Conservation (phyloP, 768 basidiomycete species). For the Hypholoma sublateritium region DNA sequence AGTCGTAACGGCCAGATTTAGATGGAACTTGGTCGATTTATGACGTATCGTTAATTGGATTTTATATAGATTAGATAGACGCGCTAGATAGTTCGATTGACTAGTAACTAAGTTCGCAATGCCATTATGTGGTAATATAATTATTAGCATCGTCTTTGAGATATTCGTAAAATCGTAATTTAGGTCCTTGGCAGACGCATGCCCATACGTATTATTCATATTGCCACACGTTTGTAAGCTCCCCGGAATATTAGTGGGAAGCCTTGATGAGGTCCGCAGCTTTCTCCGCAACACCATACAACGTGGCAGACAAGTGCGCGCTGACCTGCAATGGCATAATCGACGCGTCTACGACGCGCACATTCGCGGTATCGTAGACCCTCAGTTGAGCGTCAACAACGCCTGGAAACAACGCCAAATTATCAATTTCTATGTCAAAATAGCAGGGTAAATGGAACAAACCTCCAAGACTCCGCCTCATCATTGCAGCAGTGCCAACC, state of each 20-base stretch:
- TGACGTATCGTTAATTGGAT: too few relatives aligned
- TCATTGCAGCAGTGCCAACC: constrained; percentile 47
- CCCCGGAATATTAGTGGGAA: not conserved
- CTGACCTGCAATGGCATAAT: constrained; percentile 48
- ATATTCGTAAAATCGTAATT: too few relatives aligned
- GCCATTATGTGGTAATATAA: too few relatives aligned
- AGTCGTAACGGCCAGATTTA: too few relatives aligned
- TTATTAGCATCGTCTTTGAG: too few relatives aligned
- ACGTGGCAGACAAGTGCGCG: constrained; percentile 44
- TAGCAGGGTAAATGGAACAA: constrained; percentile 8
- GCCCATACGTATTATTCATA: too few relatives aligned
- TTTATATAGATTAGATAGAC: too few relatives aligned
- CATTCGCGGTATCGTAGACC: constrained; percentile 47
- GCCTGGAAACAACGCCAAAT: constrained; percentile 27
- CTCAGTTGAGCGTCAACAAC: constrained; percentile 46
- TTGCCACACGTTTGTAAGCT: too few relatives aligned
- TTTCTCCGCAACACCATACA: constrained; percentile 58
- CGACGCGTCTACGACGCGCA: constrained; percentile 54
- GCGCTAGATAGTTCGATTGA: too few relatives aligned
- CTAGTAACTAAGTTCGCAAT: too few relatives aligned
- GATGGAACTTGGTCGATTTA: too few relatives aligned
- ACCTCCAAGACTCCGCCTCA: constrained; percentile 37
- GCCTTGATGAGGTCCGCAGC: constrained; percentile 53
- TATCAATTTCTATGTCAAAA: not conserved
- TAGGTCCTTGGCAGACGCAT: too few relatives aligned